Evolutionary conservation across 305 asterid species (phyloP), one percentile per base, ranked within the genome.

Genomic region (Fraxinus platypoda): DNA sequence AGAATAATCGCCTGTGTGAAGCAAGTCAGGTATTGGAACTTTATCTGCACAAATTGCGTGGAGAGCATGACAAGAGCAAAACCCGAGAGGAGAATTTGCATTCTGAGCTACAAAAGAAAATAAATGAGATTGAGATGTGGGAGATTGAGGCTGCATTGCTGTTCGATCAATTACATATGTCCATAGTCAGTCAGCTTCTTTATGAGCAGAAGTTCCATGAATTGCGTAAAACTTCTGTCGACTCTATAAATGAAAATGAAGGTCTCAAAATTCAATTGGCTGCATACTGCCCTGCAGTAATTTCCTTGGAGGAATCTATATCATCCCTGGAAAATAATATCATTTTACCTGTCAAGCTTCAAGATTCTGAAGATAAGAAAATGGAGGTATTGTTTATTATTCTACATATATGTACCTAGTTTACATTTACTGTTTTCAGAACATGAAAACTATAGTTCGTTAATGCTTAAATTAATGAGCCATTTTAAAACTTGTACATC

Each of bases 191-290:
- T 80, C 94, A 91, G 82, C 83, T 90, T 82, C 83, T 94, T 23
- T 91, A 91, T 5, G 95, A 93, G 90, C 96, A 91, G 88, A 96
- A 89, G 93, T 84, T 89, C 86, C 84, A 80, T 72, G 98, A 94
- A 88, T 94, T 96, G 77, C 54, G 81, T 35, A 89, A 89, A 85
- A 88, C 84, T 76, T 90, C 86, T 77, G 83, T 84, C 76, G 87
- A 85, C 84, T 85, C 88, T 81, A 77, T 78, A 25, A 87, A 85
- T 83, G 89, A 90, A 88, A 94, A 90, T 81, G 88, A 90, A 82
- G 90, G 64, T 31, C 93, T 92, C 78, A 85, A 87, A 82, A 85
- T 64, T 76, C 92, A 90, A 83, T 76, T 97, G 83, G 91, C 91
- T 62, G 93, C 92, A 78, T 90, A 74, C 88, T 87, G 87, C 80